phyloP scores from a whole-genome alignment of 2,329 filamentous ascomycete genomes.

The Trichoderma sp. region DNA sequence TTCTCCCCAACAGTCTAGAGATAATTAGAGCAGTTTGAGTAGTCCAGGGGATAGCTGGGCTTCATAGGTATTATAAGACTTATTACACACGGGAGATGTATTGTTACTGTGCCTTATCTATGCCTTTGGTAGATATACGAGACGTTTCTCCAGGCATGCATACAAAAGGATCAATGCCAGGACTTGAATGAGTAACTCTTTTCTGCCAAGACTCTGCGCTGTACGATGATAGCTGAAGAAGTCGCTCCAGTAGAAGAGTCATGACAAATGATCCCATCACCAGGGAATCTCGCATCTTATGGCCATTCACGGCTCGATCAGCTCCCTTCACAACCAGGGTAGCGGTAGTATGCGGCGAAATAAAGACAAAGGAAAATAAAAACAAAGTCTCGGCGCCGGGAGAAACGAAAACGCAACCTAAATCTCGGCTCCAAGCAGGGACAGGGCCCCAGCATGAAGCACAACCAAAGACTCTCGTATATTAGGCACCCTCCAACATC shows the following conservation, averaged over 20 bases:
- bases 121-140: not conserved
- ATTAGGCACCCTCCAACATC: slow-evolving; percentile 1
- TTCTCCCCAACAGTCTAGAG: not conserved
- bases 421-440: not conserved
- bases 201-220: not conserved
- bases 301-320: not conserved
- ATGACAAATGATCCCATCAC: not conserved
- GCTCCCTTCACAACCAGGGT: not conserved
- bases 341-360: not conserved
- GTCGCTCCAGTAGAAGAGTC: not conserved
- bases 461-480: not conserved
- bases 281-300: not conserved
- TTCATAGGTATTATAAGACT: not conserved
- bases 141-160: not conserved
- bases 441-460: not conserved
- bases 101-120: not conserved
- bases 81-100: not conserved
- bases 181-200: not conserved
- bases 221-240: not conserved
- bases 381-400: not conserved
- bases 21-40: not conserved
- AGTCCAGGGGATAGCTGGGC: not conserved
- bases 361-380: not conserved
- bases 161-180: not conserved
- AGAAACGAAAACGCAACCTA: not conserved